Percentiles rank a stretch among this genome's conserved stretches.
Evolutionary conservation across 1,139 yeast genomes (phyloP).

Genomic region (Nakaseomyces kungkrabaensis): DNA sequence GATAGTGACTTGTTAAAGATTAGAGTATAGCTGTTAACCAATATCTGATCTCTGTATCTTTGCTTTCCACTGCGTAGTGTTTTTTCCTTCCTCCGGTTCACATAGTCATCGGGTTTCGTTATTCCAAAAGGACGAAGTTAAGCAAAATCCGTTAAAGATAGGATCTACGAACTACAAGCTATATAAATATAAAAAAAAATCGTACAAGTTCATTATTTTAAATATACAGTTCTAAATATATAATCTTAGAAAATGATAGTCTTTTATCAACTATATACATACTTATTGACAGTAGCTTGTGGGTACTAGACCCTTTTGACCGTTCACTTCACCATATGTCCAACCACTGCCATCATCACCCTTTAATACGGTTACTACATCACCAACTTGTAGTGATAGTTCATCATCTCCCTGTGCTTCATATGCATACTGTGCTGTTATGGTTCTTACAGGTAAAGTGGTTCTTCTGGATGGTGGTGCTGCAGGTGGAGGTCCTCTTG

Average conservation of each 20-base stretch:
- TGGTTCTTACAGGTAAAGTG: conserved; percentile 27
- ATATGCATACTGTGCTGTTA: conserved; percentile 73
- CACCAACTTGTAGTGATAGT: conserved; percentile 62
- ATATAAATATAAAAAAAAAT: not conserved
- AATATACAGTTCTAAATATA: not conserved
- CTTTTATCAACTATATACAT: not conserved
- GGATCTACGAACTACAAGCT: too few species aligned
- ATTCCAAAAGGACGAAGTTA: not conserved
- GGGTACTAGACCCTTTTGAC: conserved; percentile 69
- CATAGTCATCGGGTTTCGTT: not conserved
- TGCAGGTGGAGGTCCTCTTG: conserved; percentile 39
- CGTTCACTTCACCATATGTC: conserved; percentile 86
- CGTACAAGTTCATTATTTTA: not conserved
- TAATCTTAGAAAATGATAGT: not conserved
- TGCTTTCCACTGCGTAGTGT: too few species aligned
- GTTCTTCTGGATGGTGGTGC: conserved; percentile 84
- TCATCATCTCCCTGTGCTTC: conserved; percentile 79
- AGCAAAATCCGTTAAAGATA: too few species aligned
- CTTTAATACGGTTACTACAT: conserved; percentile 54
- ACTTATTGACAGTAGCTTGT: conserved; percentile 44
- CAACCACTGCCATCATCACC: conserved; percentile 89
- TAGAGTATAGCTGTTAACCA: not conserved
- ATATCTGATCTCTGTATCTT: too few species aligned
- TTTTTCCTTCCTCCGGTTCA: not conserved
- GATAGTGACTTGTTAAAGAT: not conserved